A percentile compares a stretch with the other conserved stretches of the same genome.
Conservation (phyloP, 805 yeast genomes). For the Hanseniaspora nectarophila region DNA sequence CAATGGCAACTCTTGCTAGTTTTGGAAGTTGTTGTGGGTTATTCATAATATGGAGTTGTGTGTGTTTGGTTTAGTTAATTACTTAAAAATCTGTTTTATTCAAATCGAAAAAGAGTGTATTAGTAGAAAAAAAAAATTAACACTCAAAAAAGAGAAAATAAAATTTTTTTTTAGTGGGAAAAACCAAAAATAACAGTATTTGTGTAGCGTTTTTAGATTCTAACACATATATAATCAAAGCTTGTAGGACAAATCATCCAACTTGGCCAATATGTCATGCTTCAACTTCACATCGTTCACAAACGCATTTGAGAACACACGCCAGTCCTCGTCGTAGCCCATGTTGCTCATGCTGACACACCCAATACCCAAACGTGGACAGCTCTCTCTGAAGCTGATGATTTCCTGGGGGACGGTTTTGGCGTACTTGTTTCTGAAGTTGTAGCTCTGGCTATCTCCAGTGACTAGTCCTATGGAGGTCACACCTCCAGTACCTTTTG, state of each 20-base stretch:
- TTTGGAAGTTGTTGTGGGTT: slow-evolving; percentile 19
- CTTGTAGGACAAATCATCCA: neutral
- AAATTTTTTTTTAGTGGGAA: neutral
- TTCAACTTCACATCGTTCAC: neutral
- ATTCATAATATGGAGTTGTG: slow-evolving; percentile 15
- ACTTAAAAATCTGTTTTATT: no score
- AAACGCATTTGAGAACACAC: neutral
- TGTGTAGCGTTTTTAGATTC: neutral
- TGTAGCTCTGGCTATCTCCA: neutral
- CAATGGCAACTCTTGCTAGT: slow-evolving; percentile 22
- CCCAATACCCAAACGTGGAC: slow-evolving; percentile 3
- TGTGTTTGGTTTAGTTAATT: neutral
- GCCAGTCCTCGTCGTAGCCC: slow-evolving; percentile 13
- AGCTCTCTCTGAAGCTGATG: neutral
- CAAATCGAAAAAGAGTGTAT: no score
- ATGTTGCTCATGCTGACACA: slow-evolving; percentile 4
- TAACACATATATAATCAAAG: neutral
- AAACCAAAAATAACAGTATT: neutral
- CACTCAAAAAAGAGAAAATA: neutral
- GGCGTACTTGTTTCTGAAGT: slow-evolving; percentile 1
- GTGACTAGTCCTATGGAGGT: neutral
- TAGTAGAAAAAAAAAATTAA: no score
- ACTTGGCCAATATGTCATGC: neutral
- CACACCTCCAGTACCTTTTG: neutral
- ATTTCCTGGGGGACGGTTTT: neutral